Conservation (phyloP, 2,329 filamentous ascomycete genomes). For the Cyclaneusma minus region DNA sequence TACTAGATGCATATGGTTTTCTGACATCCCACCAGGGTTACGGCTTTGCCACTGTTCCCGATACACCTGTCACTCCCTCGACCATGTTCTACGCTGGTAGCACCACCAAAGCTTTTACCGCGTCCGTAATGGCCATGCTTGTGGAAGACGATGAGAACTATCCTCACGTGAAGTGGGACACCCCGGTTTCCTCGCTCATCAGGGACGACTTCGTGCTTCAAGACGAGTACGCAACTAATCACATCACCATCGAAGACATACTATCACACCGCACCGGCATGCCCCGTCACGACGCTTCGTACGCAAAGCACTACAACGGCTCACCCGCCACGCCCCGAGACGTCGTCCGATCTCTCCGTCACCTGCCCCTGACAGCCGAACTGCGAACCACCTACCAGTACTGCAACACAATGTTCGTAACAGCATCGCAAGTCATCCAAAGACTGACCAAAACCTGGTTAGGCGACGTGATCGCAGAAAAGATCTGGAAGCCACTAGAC, state of each 20-base stretch:
- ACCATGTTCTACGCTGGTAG: constrained; percentile 40
- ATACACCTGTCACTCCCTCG: constrained; percentile 23
- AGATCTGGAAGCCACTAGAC: constrained; percentile 28
- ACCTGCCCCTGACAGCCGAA: constrained; percentile 27
- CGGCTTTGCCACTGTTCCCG: constrained; percentile 21
- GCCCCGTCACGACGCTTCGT: constrained; percentile 23
- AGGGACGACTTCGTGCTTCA: constrained; percentile 35
- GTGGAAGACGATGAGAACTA: constrained; percentile 25
- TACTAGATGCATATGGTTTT: neutral
- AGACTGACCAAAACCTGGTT: constrained; percentile 22
- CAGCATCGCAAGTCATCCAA: constrained; percentile 29
- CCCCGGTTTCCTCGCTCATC: constrained; percentile 29
- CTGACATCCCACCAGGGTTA: constrained; percentile 19
- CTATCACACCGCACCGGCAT: constrained; percentile 36
- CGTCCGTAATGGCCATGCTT: constrained; percentile 32
- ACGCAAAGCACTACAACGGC: constrained; percentile 18
- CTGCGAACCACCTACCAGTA: constrained; percentile 30
- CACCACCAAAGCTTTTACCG: constrained; percentile 38
- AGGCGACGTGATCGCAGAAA: constrained; percentile 23
- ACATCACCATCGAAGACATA: constrained; percentile 37
- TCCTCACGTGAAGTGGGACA: constrained; percentile 27
- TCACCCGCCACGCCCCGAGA: constrained; percentile 15
- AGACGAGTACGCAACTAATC: constrained; percentile 28
- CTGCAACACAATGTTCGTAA: constrained; percentile 33
- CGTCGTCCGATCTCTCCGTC: constrained; percentile 25